Evolutionary conservation across 2,329 filamentous ascomycete species (phyloP).

Genomic region (Penicillium sp.): DNA sequence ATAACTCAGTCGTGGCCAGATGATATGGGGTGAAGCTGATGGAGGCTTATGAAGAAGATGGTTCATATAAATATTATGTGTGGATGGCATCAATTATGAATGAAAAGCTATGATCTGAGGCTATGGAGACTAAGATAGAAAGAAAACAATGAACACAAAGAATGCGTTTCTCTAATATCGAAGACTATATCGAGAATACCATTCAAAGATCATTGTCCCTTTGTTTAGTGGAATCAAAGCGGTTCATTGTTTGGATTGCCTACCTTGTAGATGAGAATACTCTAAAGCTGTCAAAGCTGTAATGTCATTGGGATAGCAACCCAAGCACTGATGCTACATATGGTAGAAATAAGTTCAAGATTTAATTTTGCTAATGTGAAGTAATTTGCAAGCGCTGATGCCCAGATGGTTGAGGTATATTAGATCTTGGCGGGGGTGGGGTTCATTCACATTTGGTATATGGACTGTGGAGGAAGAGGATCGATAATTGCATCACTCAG

Average conservation of each 20-base stretch:
- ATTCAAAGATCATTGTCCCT: not conserved
- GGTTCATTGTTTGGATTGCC: not conserved
- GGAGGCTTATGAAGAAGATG: not conserved
- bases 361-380: not conserved
- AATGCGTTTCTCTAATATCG: not conserved
- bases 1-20: not conserved
- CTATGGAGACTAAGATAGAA: not conserved
- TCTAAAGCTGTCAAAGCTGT: not conserved
- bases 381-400: not conserved
- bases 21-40: not conserved
- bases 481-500: not conserved
- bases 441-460: not conserved
- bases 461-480: constrained; percentile 1
- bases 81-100: not conserved
- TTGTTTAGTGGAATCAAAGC: not conserved
- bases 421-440: constrained; percentile 5
- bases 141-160: not conserved
- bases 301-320: not conserved
- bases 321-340: not conserved
- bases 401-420: not conserved
- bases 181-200: not conserved
- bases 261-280: not conserved
- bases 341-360: not conserved
- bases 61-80: not conserved
- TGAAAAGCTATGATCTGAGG: not conserved